phyloP scores from a whole-genome alignment of 495 filamentous ascomycete genomes.

The Xylaria cubensis region DNA sequence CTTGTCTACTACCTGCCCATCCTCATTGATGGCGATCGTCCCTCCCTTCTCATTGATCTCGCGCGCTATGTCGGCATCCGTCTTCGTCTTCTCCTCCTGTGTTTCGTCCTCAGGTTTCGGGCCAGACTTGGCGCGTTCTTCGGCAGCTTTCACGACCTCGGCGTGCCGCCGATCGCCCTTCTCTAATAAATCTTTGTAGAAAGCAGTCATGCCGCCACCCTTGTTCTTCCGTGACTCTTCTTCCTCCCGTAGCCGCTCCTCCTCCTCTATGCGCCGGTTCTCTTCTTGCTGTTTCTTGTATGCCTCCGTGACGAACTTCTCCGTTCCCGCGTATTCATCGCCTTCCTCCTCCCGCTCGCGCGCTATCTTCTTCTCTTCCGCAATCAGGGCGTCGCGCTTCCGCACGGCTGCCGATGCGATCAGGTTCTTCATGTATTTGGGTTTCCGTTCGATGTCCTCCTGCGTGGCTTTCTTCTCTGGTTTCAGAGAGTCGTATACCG shows the following conservation, averaged over 20 bases:
- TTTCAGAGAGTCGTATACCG: slow-evolving; percentile 70
- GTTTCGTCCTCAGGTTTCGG: slow-evolving; percentile 49
- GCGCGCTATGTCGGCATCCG: slow-evolving; percentile 71
- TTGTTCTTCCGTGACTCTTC: slow-evolving; percentile 71
- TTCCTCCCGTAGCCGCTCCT: slow-evolving; percentile 75
- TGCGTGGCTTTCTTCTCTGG: slow-evolving; percentile 49
- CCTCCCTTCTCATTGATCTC: slow-evolving; percentile 76
- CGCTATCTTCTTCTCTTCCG: slow-evolving; percentile 84
- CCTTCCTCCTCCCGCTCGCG: slow-evolving; percentile 92
- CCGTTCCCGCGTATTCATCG: slow-evolving; percentile 92
- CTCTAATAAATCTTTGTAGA: slow-evolving; percentile 85
- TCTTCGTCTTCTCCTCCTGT: slow-evolving; percentile 62
- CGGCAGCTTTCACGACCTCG: slow-evolving; percentile 68
- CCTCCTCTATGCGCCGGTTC: slow-evolving; percentile 75
- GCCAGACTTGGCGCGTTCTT: slow-evolving; percentile 66
- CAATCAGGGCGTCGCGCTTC: slow-evolving; percentile 86
- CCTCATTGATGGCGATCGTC: slow-evolving; percentile 82
- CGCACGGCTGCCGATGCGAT: slow-evolving; percentile 82
- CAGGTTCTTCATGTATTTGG: slow-evolving; percentile 84
- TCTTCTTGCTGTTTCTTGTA: slow-evolving; percentile 95
- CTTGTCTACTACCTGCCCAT: slow-evolving; percentile 94
- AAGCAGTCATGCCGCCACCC: slow-evolving; percentile 79
- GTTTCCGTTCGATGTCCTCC: slow-evolving; percentile 58
- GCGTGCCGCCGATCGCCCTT: slow-evolving; percentile 77
- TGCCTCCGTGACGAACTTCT: slow-evolving; percentile 95